Evolutionary conservation across 805 yeast species (phyloP), one percentile per base, ranked within the genome.

Genomic region (Cyberlindnera nakhonratchasimensis): DNA sequence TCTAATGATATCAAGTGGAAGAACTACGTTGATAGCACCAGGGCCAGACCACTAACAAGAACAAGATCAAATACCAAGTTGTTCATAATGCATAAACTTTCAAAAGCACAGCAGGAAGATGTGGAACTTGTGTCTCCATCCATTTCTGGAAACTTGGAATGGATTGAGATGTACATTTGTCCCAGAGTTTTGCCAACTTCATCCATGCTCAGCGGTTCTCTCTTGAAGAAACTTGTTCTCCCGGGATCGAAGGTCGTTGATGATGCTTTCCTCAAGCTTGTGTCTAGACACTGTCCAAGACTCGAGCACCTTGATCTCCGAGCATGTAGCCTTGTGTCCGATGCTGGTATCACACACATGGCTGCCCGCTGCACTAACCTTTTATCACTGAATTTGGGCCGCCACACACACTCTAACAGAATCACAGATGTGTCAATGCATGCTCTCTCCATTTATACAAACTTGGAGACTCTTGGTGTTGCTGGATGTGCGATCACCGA

Each of bases 401-500:
- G 97, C 45, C 89, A 86, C 43, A 65, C 73, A 24, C 72, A 75
- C 39, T 86, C 90, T 26, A 74, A 77, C 31, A 62, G 74, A 23
- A 77, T 90, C 36, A 81, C 95, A 1, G 91, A 86, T 66, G 68
- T 75, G 28, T 78, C 93, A 6, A 60, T 89, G 20, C 65, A 75
- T 12, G 72, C 74, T 12, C 63, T 89, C 21, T 9, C 67, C 69
- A 26, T 75, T 75, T 52, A 48, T 34, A 81, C 58, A 61, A 19
- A 59, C 65, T 17, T 69, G 82, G 34, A 71, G 34, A 88, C 96
- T 0, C 66, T 90, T 33, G 97, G 97, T 0, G 66, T 88, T 17
- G 96, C 97, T 0, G 98, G 98, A 6, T 87, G 96, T 61, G 70
- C 75, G 33, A 74, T 90, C 16, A 77, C 86, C 7, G 96, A 90